Conservation (phyloP, 352 stramenopile species). For the Phytopythium boreale region DNA sequence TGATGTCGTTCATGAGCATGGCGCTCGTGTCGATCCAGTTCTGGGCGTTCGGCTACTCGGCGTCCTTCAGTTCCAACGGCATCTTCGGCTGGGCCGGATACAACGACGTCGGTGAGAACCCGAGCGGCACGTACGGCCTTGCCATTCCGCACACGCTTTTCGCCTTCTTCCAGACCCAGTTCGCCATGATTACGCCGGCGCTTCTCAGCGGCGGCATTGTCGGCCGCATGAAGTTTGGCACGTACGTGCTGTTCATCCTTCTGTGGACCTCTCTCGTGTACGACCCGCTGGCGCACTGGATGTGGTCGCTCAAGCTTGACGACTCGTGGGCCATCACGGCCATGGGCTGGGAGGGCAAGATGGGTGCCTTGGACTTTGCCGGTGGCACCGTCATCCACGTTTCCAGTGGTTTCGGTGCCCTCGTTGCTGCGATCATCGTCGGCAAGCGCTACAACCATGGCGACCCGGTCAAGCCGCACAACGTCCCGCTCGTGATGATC, state of each 20-base stretch:
- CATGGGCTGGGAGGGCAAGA: constrained; percentile 65
- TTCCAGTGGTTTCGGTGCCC: constrained; percentile 69
- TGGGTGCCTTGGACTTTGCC: constrained; percentile 78
- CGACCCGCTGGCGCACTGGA: constrained; percentile 80
- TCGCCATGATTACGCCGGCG: constrained; percentile 77
- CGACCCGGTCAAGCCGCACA: constrained; percentile 72
- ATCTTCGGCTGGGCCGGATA: constrained; percentile 60
- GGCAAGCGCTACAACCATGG: constrained; percentile 73
- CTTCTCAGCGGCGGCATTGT: constrained; percentile 76
- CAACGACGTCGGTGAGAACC: constrained; percentile 43
- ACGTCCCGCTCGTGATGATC: constrained; percentile 85
- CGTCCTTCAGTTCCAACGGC: constrained; percentile 51
- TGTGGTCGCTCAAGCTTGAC: constrained; percentile 77
- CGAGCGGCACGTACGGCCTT: constrained; percentile 47
- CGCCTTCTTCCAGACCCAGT: constrained; percentile 82
- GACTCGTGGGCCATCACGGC: constrained; percentile 35
- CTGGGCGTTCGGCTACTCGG: constrained; percentile 72
- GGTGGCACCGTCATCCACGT: constrained; percentile 85
- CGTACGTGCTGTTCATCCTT: constrained; percentile 78
- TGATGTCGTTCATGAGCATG: constrained; percentile 78
- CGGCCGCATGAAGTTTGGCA: constrained; percentile 78
- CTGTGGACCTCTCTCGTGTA: constrained; percentile 85
- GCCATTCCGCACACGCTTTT: constrained; percentile 69
- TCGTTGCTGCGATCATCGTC: constrained; percentile 67
- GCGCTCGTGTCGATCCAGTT: constrained; percentile 82